Evolutionary conservation across 2,329 filamentous ascomycete genomes (phyloP).

Genomic region (Sclerotinia nivalis): DNA sequence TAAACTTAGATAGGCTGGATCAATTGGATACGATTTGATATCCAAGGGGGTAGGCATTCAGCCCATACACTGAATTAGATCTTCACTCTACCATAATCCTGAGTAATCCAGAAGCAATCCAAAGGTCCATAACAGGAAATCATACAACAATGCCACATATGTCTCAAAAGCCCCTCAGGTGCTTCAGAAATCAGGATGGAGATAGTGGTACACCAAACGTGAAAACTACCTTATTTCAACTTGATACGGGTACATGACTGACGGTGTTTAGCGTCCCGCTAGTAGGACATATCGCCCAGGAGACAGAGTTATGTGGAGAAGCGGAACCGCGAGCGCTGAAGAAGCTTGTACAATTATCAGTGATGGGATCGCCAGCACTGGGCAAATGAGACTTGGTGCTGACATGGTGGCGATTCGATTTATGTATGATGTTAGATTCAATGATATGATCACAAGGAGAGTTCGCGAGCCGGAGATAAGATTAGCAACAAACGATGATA

Average conservation of each 20-base stretch:
- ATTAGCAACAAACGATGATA: background rate
- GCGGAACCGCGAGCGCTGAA: background rate
- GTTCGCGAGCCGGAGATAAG: background rate
- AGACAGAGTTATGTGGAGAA: background rate
- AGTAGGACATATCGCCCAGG: background rate
- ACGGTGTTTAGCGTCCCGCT: background rate
- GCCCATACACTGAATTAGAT: background rate
- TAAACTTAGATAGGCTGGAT: background rate
- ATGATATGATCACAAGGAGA: background rate
- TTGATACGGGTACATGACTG: background rate
- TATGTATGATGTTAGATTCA: background rate
- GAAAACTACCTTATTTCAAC: background rate
- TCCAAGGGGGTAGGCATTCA: background rate
- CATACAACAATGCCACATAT: background rate
- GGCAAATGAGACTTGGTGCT: background rate
- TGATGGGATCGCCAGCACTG: background rate
- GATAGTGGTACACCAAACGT: background rate
- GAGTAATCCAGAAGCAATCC: background rate
- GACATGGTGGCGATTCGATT: background rate
- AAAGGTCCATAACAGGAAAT: background rate
- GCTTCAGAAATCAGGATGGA: background rate
- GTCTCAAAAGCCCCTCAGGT: background rate
- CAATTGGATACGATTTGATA: background rate
- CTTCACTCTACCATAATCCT: background rate
- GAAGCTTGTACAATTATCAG: background rate